These are phyloP conservation scores for Hanseniaspora meyeri DNA, from an alignment of 805 yeast genomes.

Conservation along the genomic window DNA sequence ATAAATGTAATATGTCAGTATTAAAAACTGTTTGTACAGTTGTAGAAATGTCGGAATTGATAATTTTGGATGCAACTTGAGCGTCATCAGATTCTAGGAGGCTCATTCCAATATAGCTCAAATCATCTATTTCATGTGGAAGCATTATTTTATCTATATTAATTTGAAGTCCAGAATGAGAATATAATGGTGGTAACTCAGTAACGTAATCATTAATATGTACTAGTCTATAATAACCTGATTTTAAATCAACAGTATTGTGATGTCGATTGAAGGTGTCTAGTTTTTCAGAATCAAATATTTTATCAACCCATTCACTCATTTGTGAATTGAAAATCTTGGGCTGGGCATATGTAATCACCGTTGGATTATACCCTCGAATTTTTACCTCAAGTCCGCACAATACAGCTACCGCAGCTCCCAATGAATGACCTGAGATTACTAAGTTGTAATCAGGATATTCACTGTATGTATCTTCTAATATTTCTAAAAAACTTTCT, in stretches of 20 bases:
- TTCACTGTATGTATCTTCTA: slow-evolving; percentile 27
- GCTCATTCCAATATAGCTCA: slow-evolving; percentile 21
- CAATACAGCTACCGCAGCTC: slow-evolving; percentile 56
- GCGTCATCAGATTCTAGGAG: background rate
- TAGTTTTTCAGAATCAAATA: slow-evolving; percentile 33
- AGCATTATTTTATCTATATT: slow-evolving; percentile 30
- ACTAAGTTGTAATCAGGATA: slow-evolving; percentile 40
- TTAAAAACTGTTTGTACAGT: background rate
- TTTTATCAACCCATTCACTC: slow-evolving; percentile 39
- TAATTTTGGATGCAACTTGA: background rate
- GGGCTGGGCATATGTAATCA: slow-evolving; percentile 53
- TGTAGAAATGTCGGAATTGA: background rate
- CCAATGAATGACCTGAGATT: slow-evolving; percentile 64
- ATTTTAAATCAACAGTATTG: slow-evolving; percentile 21
- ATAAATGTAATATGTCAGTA: slow-evolving; percentile 24
- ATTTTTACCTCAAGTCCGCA: slow-evolving; percentile 50
- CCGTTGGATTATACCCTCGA: slow-evolving; percentile 42
- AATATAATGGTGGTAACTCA: slow-evolving; percentile 40
- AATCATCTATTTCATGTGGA: slow-evolving; percentile 24
- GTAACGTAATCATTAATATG: slow-evolving; percentile 53
- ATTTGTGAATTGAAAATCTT: slow-evolving; percentile 46
- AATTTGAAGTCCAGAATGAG: slow-evolving; percentile 44
- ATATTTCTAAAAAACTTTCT: slow-evolving; percentile 28
- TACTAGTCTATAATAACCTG: slow-evolving; percentile 43
- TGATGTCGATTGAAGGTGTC: slow-evolving; percentile 20